Percentiles rank a stretch among this genome's conserved stretches.
These are phyloP conservation scores for Carpinus fangiana DNA, from an alignment of 306 rosid species.

Conservation along the genomic window DNA sequence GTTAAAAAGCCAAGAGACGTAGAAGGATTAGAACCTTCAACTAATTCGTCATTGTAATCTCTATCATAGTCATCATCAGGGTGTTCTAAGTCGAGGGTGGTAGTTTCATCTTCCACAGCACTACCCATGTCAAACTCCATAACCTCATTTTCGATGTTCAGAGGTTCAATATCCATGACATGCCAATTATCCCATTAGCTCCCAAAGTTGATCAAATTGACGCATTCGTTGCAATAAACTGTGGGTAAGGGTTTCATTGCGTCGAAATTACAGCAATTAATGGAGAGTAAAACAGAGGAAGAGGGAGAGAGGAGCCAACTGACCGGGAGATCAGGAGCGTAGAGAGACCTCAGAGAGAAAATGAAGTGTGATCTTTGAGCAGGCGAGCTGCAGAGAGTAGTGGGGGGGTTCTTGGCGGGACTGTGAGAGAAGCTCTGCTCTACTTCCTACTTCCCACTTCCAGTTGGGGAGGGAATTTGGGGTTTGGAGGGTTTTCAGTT, in stretches of 20 bases:
- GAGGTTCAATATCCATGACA: conserved; percentile 34
- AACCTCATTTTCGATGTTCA: conserved; percentile 18
- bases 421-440: background rate
- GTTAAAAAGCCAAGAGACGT: background rate
- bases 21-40: conserved; percentile 7
- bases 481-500: background rate
- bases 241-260: background rate
- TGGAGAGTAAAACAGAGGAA: background rate
- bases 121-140: conserved; percentile 31
- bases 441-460: background rate
- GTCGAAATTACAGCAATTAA: background rate
- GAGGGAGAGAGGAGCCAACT: conserved; percentile 2
- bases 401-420: background rate
- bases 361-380: conserved; percentile 1
- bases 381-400: background rate
- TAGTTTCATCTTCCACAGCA: conserved; percentile 22
- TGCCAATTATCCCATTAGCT: background rate
- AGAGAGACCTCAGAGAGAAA: background rate
- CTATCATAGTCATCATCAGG: conserved; percentile 15
- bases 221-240: background rate
- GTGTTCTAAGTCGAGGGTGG: conserved; percentile 19
- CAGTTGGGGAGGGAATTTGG: conserved; percentile 2
- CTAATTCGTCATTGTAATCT: conserved; percentile 17
- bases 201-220: background rate
- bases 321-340: conserved; percentile 11